A percentile compares a stretch with the other conserved stretches of the same genome.
Evolutionary conservation across 352 stramenopile species (phyloP).

Genomic region (Phytophthora vignae): DNA sequence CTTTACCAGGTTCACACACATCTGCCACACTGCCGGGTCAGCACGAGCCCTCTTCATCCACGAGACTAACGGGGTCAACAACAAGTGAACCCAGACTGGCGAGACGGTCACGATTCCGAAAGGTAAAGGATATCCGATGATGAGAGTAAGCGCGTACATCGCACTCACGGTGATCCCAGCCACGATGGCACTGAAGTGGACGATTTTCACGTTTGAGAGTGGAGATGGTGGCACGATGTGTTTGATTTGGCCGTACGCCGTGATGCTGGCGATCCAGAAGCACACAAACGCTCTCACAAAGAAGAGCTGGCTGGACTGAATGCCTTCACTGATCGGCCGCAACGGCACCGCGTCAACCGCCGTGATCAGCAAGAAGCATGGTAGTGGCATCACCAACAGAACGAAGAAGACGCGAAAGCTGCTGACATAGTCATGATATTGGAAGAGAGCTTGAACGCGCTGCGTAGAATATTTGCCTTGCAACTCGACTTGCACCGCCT

Average conservation of each 20-base stretch:
- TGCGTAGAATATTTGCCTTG: not conserved
- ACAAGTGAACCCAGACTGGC: conserved; percentile 8
- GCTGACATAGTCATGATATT: not conserved
- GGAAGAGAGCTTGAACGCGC: not conserved
- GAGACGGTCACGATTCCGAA: conserved; percentile 32
- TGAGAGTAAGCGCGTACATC: conserved; percentile 7
- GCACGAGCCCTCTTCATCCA: conserved; percentile 2
- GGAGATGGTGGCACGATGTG: not conserved
- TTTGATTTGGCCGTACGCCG: conserved; percentile 10
- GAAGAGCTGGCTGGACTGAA: conserved; percentile 2
- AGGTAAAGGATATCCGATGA: conserved; percentile 38
- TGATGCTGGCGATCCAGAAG: conserved; percentile 3
- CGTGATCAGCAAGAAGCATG: not conserved
- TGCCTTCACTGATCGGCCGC: not conserved
- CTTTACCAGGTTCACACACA: conserved; percentile 8
- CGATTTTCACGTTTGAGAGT: not conserved
- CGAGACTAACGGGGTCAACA: not conserved
- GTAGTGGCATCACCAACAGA: not conserved
- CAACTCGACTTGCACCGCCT: not conserved
- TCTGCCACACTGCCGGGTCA: not conserved
- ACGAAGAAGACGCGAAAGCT: not conserved
- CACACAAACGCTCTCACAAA: conserved; percentile 5
- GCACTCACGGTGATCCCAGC: not conserved
- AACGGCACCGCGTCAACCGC: not conserved
- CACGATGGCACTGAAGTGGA: not conserved